These are phyloP conservation scores for Mycena metata DNA, from an alignment of 768 basidiomycete species.

Conservation along the genomic window DNA sequence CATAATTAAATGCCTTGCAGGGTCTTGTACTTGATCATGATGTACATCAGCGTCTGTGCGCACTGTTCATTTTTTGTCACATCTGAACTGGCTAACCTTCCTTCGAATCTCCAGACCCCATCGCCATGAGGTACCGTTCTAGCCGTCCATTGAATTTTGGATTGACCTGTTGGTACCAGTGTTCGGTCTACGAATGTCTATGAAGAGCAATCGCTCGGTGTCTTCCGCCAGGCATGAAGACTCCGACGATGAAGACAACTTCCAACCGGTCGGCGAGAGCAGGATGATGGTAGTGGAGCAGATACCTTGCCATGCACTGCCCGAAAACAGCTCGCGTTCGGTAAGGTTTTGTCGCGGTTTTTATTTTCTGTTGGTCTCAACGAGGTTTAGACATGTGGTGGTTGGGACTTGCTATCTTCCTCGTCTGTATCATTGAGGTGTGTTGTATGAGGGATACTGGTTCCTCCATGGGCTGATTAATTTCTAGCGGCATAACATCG, in stretches of 20 bases:
- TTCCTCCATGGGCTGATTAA: constrained; percentile 13
- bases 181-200: constrained; percentile 96
- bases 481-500: constrained; percentile 69
- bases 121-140: constrained; percentile 77
- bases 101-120: constrained; percentile 69
- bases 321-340: constrained; percentile 91
- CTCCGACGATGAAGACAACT: constrained; percentile 62
- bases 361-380: not conserved
- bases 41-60: constrained; percentile 90
- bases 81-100: constrained; percentile 1
- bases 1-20: constrained; percentile 52
- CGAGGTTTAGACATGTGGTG: constrained; percentile 90
- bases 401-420: constrained; percentile 86
- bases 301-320: constrained; percentile 87
- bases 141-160: too few relatives aligned
- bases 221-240: constrained; percentile 71
- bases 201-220: constrained; percentile 91
- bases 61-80: constrained; percentile 33
- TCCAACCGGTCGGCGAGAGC: constrained; percentile 60
- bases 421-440: constrained; percentile 95
- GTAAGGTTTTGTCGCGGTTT: constrained; percentile 54
- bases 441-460: constrained; percentile 30
- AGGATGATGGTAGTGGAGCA: constrained; percentile 76
- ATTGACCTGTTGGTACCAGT: too few relatives aligned
- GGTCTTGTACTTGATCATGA: constrained; percentile 92